A percentile compares a stretch with the other conserved stretches of the same genome.
These are phyloP conservation scores for Gigaspora rosea DNA, from an alignment of 192 early-diverging fungal species.

Conservation along the genomic window DNA sequence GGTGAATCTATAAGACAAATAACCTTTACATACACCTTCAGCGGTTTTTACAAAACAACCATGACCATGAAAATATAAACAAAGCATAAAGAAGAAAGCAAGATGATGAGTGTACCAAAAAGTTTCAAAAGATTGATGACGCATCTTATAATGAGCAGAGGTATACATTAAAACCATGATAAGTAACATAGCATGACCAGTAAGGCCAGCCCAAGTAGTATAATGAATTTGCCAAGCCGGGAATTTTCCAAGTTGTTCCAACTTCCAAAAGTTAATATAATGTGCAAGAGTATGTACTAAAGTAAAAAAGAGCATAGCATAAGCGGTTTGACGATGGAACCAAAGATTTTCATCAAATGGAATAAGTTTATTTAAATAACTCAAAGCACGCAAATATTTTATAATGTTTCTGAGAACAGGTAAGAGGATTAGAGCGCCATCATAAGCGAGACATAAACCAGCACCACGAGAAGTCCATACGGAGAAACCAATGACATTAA, in stretches of 20 bases:
- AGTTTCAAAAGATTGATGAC: constrained; percentile 67
- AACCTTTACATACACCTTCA: constrained; percentile 38
- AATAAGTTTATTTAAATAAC: constrained; percentile 61
- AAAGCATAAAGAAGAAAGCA: constrained; percentile 61
- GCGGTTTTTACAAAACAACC: constrained; percentile 52
- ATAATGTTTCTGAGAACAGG: constrained; percentile 69
- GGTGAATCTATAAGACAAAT: constrained; percentile 53
- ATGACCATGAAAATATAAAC: constrained; percentile 68
- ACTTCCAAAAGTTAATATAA: constrained; percentile 57
- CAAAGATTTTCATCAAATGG: constrained; percentile 77
- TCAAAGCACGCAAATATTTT: constrained; percentile 48
- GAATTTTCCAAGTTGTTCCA: constrained; percentile 28
- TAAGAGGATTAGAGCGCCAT: constrained; percentile 55
- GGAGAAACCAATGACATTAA: constrained; percentile 53
- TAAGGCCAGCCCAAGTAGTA: constrained; percentile 54
- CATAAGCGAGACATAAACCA: constrained; percentile 55
- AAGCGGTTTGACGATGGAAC: constrained; percentile 73
- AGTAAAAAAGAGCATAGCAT: constrained; percentile 63
- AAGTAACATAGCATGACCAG: constrained; percentile 69
- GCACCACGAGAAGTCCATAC: constrained; percentile 60
- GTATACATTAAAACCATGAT: constrained; percentile 65
- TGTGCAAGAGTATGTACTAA: constrained; percentile 60
- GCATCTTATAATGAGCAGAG: constrained; percentile 59
- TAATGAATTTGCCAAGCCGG: constrained; percentile 32
- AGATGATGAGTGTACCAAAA: constrained; percentile 84